Percentiles rank a stretch among this genome's conserved stretches.
Conservation (phyloP, 371 early-diverging fungal species). For the Coemansia sp. region DNA sequence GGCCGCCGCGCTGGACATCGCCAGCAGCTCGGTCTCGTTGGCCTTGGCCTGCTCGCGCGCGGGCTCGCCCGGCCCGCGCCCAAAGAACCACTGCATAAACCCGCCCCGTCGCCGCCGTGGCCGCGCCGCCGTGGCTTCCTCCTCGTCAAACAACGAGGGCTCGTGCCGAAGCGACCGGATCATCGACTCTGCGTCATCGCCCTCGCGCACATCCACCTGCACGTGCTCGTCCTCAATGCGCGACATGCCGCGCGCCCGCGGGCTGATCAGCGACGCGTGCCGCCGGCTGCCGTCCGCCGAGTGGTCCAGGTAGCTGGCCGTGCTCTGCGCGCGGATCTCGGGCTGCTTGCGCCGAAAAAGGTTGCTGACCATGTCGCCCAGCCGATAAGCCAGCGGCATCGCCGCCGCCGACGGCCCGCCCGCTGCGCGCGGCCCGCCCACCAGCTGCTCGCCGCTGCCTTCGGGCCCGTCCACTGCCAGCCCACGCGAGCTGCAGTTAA, state of each 20-base stretch:
- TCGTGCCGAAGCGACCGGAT: not conserved
- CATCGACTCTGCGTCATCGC: not conserved
- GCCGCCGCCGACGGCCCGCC: not conserved
- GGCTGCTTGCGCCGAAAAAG: not conserved
- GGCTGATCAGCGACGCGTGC: conserved; percentile 15
- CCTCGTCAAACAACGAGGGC: not conserved
- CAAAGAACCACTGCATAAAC: conserved; percentile 6
- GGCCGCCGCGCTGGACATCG: not conserved
- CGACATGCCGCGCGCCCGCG: conserved; percentile 22
- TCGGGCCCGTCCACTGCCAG: conserved; percentile 27
- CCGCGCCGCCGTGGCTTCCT: not conserved
- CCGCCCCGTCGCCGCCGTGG: not conserved
- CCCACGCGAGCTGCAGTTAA: conserved; percentile 16
- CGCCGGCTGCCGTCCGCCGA: conserved; percentile 13
- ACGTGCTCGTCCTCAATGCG: conserved; percentile 29
- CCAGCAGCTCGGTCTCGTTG: not conserved
- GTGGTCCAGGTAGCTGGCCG: conserved; percentile 18
- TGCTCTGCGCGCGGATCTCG: conserved; percentile 7
- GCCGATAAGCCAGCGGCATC: conserved; percentile 25
- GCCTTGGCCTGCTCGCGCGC: not conserved
- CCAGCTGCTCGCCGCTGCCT: conserved; percentile 35
- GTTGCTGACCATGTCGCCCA: conserved; percentile 23
- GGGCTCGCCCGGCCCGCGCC: not conserved
- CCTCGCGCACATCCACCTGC: conserved; percentile 3
- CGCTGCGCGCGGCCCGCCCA: not conserved